These are phyloP conservation scores for Beauveria caledonica DNA, from an alignment of 2,329 filamentous ascomycete species.

Conservation along the genomic window DNA sequence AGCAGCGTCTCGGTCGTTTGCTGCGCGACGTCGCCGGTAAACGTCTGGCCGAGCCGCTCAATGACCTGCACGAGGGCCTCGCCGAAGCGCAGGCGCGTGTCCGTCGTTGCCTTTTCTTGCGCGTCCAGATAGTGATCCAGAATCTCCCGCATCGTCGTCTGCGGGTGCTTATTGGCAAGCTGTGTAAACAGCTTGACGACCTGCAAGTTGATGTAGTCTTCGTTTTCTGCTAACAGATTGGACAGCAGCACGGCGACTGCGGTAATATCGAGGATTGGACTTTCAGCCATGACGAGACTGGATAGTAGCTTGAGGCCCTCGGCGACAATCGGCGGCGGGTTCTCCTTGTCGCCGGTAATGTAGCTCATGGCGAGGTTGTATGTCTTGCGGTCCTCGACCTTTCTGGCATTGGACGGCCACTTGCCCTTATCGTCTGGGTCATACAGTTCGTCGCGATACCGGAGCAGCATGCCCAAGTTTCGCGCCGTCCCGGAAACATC, in stretches of 20 bases:
- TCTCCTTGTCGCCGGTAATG: slow-evolving; percentile 48
- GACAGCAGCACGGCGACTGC: slow-evolving; percentile 55
- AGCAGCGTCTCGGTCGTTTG: slow-evolving; percentile 51
- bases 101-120: slow-evolving; percentile 48
- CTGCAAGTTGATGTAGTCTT: slow-evolving; percentile 65
- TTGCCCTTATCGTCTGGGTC: slow-evolving; percentile 30
- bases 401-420: slow-evolving; percentile 33
- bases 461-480: slow-evolving; percentile 48
- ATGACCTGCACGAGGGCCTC: slow-evolving; percentile 59
- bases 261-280: slow-evolving; percentile 57
- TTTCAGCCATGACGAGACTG: slow-evolving; percentile 44
- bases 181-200: slow-evolving; percentile 57
- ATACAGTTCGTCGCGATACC: slow-evolving; percentile 46
- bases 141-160: slow-evolving; percentile 52
- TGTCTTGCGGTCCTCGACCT: slow-evolving; percentile 52
- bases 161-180: slow-evolving; percentile 53
- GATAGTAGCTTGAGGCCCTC: slow-evolving; percentile 57
- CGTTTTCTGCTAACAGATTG: slow-evolving; percentile 54
- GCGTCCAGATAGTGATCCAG: slow-evolving; percentile 61
- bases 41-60: slow-evolving; percentile 49
- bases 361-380: slow-evolving; percentile 57
- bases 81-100: slow-evolving; percentile 59
- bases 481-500: slow-evolving; percentile 44
- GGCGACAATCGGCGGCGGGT: slow-evolving; percentile 56
- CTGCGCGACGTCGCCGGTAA: slow-evolving; percentile 44